Evolutionary conservation across 106 monocot genomes (phyloP).

Genomic region (Dioscorea dumetorum): DNA sequence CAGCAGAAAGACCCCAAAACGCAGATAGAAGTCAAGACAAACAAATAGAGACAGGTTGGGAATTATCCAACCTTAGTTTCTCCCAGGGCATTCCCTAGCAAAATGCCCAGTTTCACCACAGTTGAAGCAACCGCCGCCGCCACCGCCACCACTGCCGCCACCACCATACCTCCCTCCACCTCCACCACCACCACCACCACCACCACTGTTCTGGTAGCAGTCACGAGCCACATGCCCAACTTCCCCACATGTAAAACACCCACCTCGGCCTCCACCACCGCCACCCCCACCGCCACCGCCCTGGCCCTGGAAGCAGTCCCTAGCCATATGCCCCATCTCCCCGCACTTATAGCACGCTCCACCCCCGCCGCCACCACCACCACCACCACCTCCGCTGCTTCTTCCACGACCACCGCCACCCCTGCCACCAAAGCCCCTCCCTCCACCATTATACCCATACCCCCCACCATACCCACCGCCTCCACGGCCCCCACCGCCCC

Average conservation of each 20-base stretch:
- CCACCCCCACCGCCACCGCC: conserved; percentile 35
- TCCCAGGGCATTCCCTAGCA: conserved; percentile 26
- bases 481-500: conserved; percentile 6
- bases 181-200: conserved; percentile 5
- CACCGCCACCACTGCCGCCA: neutral
- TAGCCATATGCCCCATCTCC: conserved; percentile 31
- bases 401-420: neutral
- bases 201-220: neutral
- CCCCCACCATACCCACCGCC: neutral
- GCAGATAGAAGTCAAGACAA: neutral
- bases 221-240: neutral
- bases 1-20: neutral
- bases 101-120: conserved; percentile 24
- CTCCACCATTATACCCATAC: conserved; percentile 6
- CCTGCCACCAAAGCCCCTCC: conserved; percentile 5
- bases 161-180: conserved; percentile 10
- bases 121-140: conserved; percentile 12
- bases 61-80: neutral
- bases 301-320: conserved; percentile 32
- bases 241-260: neutral
- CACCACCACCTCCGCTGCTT: conserved; percentile 3
- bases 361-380: conserved; percentile 31
- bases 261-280: conserved; percentile 6
- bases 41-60: too few relatives aligned
- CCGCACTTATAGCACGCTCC: conserved; percentile 45